phyloP scores from a whole-genome alignment of 352 stramenopile genomes.

The Pythium utonaiense region DNA sequence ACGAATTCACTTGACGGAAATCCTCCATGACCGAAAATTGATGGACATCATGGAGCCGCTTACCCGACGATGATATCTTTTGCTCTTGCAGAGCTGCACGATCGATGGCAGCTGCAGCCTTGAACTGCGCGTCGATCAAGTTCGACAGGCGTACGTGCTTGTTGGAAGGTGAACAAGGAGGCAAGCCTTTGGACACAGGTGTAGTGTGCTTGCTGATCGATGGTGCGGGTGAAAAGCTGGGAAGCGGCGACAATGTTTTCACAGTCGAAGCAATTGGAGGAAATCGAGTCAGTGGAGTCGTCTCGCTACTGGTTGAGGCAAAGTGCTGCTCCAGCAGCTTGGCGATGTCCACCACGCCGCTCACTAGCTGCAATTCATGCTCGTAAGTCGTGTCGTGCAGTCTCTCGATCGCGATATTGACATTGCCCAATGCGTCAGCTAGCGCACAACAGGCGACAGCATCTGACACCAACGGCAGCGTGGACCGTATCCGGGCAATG shows the following conservation, averaged over 20 bases:
- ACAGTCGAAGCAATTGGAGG: slow-evolving; percentile 19
- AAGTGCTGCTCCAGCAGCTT: slow-evolving; percentile 28
- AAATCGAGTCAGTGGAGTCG: slow-evolving; percentile 4
- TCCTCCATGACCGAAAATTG: slow-evolving; percentile 39
- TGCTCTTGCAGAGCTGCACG: not conserved
- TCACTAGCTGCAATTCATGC: slow-evolving; percentile 56
- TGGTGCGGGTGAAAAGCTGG: not conserved
- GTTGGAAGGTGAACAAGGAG: slow-evolving; percentile 9
- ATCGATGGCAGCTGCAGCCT: slow-evolving; percentile 9
- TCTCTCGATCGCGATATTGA: slow-evolving; percentile 45
- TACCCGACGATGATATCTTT: not conserved
- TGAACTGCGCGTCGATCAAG: slow-evolving; percentile 21
- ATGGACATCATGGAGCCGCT: slow-evolving; percentile 1
- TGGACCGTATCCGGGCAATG: slow-evolving; percentile 40
- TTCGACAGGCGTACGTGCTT: slow-evolving; percentile 17
- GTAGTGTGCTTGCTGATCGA: not conserved
- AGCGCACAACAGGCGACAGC: slow-evolving; percentile 55
- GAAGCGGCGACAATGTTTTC: not conserved
- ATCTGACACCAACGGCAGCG: slow-evolving; percentile 41
- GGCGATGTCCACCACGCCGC: slow-evolving; percentile 43
- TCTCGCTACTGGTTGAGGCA: not conserved
- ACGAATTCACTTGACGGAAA: slow-evolving; percentile 45
- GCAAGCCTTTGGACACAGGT: not conserved
- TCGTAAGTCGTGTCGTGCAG: slow-evolving; percentile 52
- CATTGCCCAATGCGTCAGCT: slow-evolving; percentile 47